phyloP scores from a whole-genome alignment of 495 filamentous ascomycete genomes.

The Tuber melanosporum region DNA sequence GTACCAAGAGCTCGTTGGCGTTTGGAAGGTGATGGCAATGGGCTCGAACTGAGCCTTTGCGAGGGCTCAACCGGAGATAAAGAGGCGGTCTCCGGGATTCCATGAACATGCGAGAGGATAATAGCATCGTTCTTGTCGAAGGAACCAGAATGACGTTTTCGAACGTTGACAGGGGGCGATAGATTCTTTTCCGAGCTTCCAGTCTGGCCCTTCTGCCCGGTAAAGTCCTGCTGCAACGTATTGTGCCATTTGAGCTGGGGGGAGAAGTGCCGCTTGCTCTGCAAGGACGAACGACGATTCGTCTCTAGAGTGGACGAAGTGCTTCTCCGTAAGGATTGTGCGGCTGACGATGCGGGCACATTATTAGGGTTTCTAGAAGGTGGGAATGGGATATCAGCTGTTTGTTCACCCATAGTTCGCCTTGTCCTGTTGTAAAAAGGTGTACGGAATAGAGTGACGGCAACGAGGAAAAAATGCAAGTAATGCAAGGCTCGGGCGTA shows the following conservation, averaged over 20 bases:
- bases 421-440: conserved; percentile 11
- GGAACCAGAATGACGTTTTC: conserved; percentile 31
- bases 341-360: conserved; percentile 24
- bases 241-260: conserved; percentile 42
- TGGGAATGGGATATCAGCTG: not conserved
- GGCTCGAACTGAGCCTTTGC: conserved; percentile 32
- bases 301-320: conserved; percentile 18
- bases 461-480: not conserved
- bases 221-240: conserved; percentile 40
- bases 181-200: conserved; percentile 1
- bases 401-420: conserved; percentile 21
- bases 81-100: conserved; percentile 21
- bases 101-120: conserved; percentile 32
- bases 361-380: not conserved
- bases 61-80: conserved; percentile 31
- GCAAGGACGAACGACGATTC: conserved; percentile 25
- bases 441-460: conserved; percentile 8
- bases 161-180: conserved; percentile 5
- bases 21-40: conserved; percentile 33
- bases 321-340: conserved; percentile 17
- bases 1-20: conserved; percentile 24
- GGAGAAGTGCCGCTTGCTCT: conserved; percentile 25
- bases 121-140: conserved; percentile 35
- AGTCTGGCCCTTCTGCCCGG: conserved; percentile 12
- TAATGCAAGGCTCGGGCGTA: not conserved